Base-by-base conservation (phyloP, 2,329 filamentous ascomycete genomes). In the Fulvia fulva region DNA sequence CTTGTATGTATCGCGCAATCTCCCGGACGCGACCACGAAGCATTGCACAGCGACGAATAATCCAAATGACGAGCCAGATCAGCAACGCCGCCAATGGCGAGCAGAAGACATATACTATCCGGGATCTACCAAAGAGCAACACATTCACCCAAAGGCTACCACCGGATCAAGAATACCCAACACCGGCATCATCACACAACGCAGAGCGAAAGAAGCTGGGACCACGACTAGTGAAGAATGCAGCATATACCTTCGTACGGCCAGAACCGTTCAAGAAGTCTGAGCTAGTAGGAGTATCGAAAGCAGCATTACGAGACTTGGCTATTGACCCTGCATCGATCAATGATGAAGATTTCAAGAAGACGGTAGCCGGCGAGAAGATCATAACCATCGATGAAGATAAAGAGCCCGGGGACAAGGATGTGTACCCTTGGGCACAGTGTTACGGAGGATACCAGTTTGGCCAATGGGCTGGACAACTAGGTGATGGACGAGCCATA, bases 371-470 rank as follows among this genome's bases (percentile, higher is more conserved):
- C 0, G 94, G 94, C 2, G 96, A 94, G 71, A 87, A 85, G 69
- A 82, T 97, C 14, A 84, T 89, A 56, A 93, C 91, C 51, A 89
- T 88, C 84, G 83, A 88, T 58, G 81, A 85, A 5, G 66, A 73
- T 28, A 67, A 68, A 47, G 68, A 71, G 22, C 66, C 69, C 82
- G 82, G 88, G 61, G 82, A 87, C 60, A 77, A 85, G 58, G 88
- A 89, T 21, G 86, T 94, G 45, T 99, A 99, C 72, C 93, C 94
- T 0, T 99, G 94, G 94, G 92, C 94, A 30, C 94, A 99, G 76
- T 97, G 94, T 77, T 99, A 99, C 73, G 94, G 94, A 57, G 93
- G 93, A 57, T 78, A 81, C 67, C 74, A 76, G 51, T 75, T 77
- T 58, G 94, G 94, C 5, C 86, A 89, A 65, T 99, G 93, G 93